phyloP scores from a whole-genome alignment of 306 rosid species.

The Abrus precatorius region DNA sequence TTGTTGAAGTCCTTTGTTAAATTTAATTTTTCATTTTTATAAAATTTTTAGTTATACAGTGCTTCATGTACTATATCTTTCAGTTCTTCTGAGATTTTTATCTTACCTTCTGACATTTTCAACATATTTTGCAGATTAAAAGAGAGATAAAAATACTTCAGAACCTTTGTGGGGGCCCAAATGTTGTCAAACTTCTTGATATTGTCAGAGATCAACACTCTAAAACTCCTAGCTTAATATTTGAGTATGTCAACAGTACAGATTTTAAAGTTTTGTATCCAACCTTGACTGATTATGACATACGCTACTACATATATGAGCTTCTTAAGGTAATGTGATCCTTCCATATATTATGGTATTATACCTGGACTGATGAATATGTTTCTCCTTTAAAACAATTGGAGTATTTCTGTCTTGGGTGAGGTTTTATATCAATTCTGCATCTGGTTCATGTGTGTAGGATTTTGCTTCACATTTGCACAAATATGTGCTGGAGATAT shows the following conservation, averaged over 20 bases:
- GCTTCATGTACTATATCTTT: constrained; percentile 20
- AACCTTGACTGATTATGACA: constrained; percentile 88
- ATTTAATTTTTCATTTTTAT: neutral
- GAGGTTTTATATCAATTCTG: constrained; percentile 27
- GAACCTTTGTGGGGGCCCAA: constrained; percentile 97
- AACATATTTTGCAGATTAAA: constrained; percentile 72
- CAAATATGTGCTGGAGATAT: constrained; percentile 27
- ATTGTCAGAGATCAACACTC: constrained; percentile 92
- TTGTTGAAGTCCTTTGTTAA: constrained; percentile 12
- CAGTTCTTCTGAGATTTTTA: constrained; percentile 33
- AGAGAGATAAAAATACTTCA: constrained; percentile 95
- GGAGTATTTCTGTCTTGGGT: constrained; percentile 25
- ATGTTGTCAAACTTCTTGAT: constrained; percentile 88
- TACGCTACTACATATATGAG: constrained; percentile 92
- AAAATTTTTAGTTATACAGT: constrained; percentile 1
- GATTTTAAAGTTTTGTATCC: constrained; percentile 93
- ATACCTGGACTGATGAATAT: constrained; percentile 25
- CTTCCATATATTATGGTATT: constrained; percentile 38
- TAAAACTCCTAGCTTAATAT: constrained; percentile 89
- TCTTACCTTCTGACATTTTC: constrained; percentile 10
- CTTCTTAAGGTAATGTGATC: constrained; percentile 79
- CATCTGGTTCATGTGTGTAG: constrained; percentile 13
- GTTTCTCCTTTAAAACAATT: constrained; percentile 25
- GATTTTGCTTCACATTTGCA: constrained; percentile 2
- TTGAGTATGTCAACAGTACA: constrained; percentile 92